These are phyloP conservation scores for Nematodospora anomalae DNA, from an alignment of 1,139 yeast species.

Conservation along the genomic window DNA sequence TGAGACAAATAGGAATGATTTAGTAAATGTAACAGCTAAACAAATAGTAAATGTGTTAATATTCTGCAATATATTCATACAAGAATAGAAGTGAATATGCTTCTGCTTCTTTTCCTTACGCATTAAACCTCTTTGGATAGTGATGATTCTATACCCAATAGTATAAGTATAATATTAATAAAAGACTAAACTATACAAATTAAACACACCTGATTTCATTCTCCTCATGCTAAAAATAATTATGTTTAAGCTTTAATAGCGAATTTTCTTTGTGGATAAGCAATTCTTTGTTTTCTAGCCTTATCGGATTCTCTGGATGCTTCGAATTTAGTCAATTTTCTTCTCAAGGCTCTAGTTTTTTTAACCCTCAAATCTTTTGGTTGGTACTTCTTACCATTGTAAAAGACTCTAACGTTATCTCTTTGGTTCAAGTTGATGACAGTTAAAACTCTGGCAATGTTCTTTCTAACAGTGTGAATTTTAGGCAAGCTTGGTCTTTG, in stretches of 20 bases:
- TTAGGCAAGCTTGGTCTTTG: slow-evolving; percentile 91
- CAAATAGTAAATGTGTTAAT: no score
- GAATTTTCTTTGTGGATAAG: slow-evolving; percentile 98
- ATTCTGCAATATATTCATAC: not conserved
- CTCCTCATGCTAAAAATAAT: not conserved
- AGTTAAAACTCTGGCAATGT: slow-evolving; percentile 97
- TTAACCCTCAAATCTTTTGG: slow-evolving; percentile 99
- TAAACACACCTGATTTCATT: slow-evolving; percentile 1
- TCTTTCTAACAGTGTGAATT: slow-evolving; percentile 95
- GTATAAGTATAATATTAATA: not conserved
- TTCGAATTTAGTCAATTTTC: slow-evolving; percentile 89
- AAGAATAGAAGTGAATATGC: no score
- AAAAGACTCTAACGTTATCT: slow-evolving; percentile 91
- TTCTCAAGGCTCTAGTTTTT: slow-evolving; percentile 99
- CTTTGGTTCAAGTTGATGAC: slow-evolving; percentile 97
- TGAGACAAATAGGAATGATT: no score
- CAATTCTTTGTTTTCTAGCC: slow-evolving; percentile 88
- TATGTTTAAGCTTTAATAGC: slow-evolving; percentile 92
- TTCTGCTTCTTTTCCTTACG: no score
- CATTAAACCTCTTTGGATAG: no score
- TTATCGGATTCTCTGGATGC: slow-evolving; percentile 78
- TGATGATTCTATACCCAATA: not conserved
- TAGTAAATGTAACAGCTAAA: no score
- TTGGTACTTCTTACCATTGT: slow-evolving; percentile 93
- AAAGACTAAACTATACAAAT: slow-evolving; percentile 8